Evolutionary conservation across 2,329 filamentous ascomycete genomes (phyloP).

Genomic region (Tolypocladium ovalisporum): DNA sequence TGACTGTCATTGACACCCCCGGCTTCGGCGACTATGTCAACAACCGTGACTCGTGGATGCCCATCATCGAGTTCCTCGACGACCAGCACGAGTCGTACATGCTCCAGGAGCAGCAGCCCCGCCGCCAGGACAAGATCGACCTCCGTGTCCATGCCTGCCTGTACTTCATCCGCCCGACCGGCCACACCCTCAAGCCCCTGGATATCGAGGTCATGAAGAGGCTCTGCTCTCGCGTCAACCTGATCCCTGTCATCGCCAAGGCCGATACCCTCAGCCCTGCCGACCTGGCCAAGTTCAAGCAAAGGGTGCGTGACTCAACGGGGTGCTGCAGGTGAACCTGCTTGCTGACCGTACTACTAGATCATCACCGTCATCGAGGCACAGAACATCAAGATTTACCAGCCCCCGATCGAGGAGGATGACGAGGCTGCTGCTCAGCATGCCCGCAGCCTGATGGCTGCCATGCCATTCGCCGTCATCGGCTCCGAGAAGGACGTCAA

Average conservation of each 20-base stretch:
- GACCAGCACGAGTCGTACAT: conserved; percentile 99
- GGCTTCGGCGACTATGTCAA: conserved; percentile 99
- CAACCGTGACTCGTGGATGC: conserved; percentile 99
- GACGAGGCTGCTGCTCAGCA: conserved; percentile 94
- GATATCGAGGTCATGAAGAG: conserved; percentile 99
- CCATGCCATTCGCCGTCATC: conserved; percentile 98
- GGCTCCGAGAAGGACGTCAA: conserved; percentile 99
- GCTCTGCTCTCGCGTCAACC: conserved; percentile 91
- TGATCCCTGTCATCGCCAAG: conserved; percentile 98
- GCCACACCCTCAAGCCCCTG: conserved; percentile 94
- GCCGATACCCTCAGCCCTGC: conserved; percentile 91
- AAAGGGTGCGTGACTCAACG: conserved; percentile 55
- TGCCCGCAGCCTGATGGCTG: conserved; percentile 85
- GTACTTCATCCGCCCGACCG: conserved; percentile 98
- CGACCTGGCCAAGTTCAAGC: conserved; percentile 90
- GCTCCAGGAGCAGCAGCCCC: conserved; percentile 99
- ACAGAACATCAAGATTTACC: conserved; percentile 99
- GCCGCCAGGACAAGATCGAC: conserved; percentile 97
- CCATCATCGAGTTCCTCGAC: conserved; percentile 99
- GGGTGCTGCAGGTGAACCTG: neutral
- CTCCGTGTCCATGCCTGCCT: conserved; percentile 96
- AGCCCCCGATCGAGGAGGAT: conserved; percentile 94
- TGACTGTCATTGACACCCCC: conserved; percentile 98
- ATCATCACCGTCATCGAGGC: conserved; percentile 93
- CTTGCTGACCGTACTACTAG: conserved; percentile 35